Percentiles rank a stretch among this genome's conserved stretches.
Conservation (phyloP, 257 asterid species). For the Solanum chiquidenum region DNA sequence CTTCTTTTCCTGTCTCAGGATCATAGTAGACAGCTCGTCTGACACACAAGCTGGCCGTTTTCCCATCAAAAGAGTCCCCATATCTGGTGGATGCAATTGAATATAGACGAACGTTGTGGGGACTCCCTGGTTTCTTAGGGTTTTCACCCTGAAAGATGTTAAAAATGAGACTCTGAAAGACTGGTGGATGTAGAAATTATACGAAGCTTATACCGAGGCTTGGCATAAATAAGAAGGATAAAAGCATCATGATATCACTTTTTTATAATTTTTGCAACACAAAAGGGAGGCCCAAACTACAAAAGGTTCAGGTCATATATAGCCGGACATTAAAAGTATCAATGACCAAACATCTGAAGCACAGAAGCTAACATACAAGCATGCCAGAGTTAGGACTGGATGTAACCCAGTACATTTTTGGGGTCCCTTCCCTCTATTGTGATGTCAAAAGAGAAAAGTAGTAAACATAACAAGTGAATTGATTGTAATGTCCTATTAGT, state of each 20-base stretch:
- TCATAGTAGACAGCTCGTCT: slow-evolving; percentile 86
- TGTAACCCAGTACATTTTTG: not conserved
- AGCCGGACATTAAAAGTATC: not conserved
- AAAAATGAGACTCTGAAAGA: not conserved
- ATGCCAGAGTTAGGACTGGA: not conserved
- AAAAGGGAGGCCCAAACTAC: not conserved
- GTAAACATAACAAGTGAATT: not conserved
- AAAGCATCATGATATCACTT: not conserved
- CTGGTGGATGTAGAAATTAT: not conserved
- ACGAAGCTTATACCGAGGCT: not conserved
- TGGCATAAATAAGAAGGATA: not conserved
- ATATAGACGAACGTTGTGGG: slow-evolving; percentile 73
- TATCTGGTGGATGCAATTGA: slow-evolving; percentile 92
- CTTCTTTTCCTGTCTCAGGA: slow-evolving; percentile 85
- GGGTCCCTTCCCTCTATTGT: not conserved
- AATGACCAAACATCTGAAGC: not conserved
- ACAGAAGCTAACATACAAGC: not conserved
- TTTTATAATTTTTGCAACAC: not conserved
- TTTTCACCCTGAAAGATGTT: slow-evolving; percentile 63
- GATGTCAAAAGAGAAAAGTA: not conserved
- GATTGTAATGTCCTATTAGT: not conserved
- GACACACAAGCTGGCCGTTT: slow-evolving; percentile 81
- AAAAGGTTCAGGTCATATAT: not conserved
- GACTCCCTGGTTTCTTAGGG: slow-evolving; percentile 81
- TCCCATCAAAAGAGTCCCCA: slow-evolving; percentile 82